Conservation (phyloP, 352 stramenopile species). For the Pythium brassicae region DNA sequence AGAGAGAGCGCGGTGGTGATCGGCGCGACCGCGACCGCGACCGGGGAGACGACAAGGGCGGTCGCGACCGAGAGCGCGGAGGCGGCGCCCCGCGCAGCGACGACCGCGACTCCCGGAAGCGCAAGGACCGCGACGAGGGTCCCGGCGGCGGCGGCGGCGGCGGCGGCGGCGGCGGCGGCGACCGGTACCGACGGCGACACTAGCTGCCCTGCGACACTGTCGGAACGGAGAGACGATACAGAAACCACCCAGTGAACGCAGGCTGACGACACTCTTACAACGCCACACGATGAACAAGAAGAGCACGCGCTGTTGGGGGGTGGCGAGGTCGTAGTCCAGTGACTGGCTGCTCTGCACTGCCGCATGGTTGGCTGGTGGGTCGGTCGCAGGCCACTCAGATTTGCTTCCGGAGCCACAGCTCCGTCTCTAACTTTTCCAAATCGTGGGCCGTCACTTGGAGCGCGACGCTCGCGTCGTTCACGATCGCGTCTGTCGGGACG, state of each 20-base stretch:
- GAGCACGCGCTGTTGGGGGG: background rate
- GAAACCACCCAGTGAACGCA: background rate
- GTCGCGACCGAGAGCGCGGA: slow-evolving; percentile 28
- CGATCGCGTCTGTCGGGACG: slow-evolving; percentile 61
- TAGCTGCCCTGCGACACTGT: slow-evolving; percentile 15
- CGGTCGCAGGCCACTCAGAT: slow-evolving; percentile 27
- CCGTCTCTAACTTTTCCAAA: slow-evolving; percentile 77
- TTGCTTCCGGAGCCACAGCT: slow-evolving; percentile 78
- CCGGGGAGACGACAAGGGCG: slow-evolving; percentile 24
- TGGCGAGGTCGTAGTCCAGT: background rate
- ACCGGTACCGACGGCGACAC: slow-evolving; percentile 41
- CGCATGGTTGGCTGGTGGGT: background rate
- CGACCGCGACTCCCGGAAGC: slow-evolving; percentile 66
- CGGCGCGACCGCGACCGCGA: slow-evolving; percentile 18
- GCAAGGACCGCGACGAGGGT: slow-evolving; percentile 51
- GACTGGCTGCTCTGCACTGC: too few species aligned
- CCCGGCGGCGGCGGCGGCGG: slow-evolving; percentile 1
- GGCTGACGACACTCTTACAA: background rate
- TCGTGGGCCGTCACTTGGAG: slow-evolving; percentile 74
- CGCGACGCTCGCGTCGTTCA: slow-evolving; percentile 34
- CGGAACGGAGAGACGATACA: background rate
- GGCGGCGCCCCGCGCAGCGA: slow-evolving; percentile 22
- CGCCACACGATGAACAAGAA: background rate
- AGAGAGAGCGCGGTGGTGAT: slow-evolving; percentile 30
- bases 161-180: slow-evolving; percentile 8